Base-by-base conservation (phyloP, 2,329 filamentous ascomycete genomes). In the Aspergillus piperis region DNA sequence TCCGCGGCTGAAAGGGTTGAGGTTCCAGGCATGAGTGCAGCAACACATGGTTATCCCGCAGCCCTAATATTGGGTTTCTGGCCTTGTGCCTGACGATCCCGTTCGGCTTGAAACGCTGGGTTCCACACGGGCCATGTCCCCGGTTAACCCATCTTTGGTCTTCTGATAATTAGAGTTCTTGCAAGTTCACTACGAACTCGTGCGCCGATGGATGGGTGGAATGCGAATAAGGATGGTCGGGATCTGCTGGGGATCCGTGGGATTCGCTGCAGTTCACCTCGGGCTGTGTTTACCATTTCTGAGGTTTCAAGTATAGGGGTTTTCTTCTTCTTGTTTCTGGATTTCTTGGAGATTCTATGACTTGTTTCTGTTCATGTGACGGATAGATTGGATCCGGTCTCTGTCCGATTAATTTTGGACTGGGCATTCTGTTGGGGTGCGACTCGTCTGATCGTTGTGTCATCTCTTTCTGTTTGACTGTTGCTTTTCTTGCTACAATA, bases 281-380 rank as follows among this genome's bases (percentile, higher is more conserved):
- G 44, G 13, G 19, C 13, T 11, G 25, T 36, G 11, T 23, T 27
- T 25, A 21, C 23, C 39, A 38, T 17, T 13, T 41, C 51, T 39
- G 27, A 25, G 53, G 53, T 47, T 55, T 55, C 39, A 32, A n/a
- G 41, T 55, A 55, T 55, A 55, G 53, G 52, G 52, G 52, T 13
- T 39, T 39, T 36, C 27, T 52, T 2, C 50, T 21, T 21, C 10
- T 52, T 19, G 30, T 15, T 36, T 51, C 49, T 32, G 25, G 32
- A 13, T 15, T 36, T 13, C 11, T 13, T 13, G 4, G 32, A 13
- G 32, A 13, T 36, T 15, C 11, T 36, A 36, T 36, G 32, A 13
- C 11, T 36, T 36, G 32, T 15, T 36, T 36, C 32, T 13, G 4
- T 36, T 5, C 4, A 36, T 36, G 50, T 52, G 50, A 52, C 15